These are phyloP conservation scores for Pichia sporocuriosa DNA, from an alignment of 805 yeast genomes.

Conservation along the genomic window DNA sequence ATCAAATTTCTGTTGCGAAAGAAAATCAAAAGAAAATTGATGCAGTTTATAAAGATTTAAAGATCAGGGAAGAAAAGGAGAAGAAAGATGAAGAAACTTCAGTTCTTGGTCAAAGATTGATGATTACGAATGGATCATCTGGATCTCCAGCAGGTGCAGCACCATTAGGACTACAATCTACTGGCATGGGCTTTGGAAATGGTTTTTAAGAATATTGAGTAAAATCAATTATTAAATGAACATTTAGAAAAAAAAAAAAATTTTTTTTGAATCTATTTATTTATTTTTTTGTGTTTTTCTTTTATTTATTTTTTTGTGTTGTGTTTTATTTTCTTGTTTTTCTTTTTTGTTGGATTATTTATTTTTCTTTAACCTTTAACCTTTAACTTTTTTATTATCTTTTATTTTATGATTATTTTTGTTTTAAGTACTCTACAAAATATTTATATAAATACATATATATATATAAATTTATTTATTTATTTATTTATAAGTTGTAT, in stretches of 20 bases:
- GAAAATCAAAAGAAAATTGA: slow-evolving; percentile 67
- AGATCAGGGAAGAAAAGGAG: slow-evolving; percentile 59
- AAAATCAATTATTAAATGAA: background rate
- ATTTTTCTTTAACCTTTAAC: background rate
- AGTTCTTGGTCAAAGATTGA: slow-evolving; percentile 57
- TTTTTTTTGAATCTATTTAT: background rate
- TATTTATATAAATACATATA: background rate
- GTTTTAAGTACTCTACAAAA: too few relatives aligned
- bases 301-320: background rate
- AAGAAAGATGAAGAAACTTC: slow-evolving; percentile 43
- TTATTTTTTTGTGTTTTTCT: background rate
- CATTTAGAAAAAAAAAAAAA: background rate
- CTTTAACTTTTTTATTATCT: background rate
- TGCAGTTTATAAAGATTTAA: slow-evolving; percentile 62
- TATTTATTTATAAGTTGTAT: too few relatives aligned
- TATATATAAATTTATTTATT: too few relatives aligned
- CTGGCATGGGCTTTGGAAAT: slow-evolving; percentile 69
- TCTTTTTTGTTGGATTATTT: background rate
- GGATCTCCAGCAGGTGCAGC: slow-evolving; percentile 24
- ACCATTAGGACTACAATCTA: slow-evolving; percentile 55
- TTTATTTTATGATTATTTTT: too few relatives aligned
- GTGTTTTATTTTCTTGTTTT: background rate
- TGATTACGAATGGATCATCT: slow-evolving; percentile 70
- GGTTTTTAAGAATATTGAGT: slow-evolving; percentile 25
- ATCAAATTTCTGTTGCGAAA: slow-evolving; percentile 73